A percentile compares a stretch with the other conserved stretches of the same genome.
Conservation (phyloP, 2,329 filamentous ascomycete genomes). For the Tolypocladium tropicale region DNA sequence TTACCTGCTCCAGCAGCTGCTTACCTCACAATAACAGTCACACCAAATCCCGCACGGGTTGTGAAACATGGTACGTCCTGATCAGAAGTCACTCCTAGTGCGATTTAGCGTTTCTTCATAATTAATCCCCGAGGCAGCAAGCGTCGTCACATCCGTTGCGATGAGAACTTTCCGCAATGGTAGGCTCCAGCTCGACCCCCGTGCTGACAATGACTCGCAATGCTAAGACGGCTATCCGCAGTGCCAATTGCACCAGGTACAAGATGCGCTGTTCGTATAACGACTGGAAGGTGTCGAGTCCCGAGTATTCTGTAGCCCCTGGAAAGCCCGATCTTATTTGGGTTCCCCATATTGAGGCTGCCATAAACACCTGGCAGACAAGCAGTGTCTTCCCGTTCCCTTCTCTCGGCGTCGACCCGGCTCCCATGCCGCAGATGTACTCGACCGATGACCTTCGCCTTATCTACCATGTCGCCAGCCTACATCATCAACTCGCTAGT, state of each 20-base stretch:
- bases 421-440: slow-evolving; percentile 61
- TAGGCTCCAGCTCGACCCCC: slow-evolving; percentile 33
- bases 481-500: slow-evolving; percentile 71
- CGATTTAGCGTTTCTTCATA: background rate
- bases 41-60: slow-evolving; percentile 97
- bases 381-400: slow-evolving; percentile 81
- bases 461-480: slow-evolving; percentile 79
- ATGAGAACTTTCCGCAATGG: slow-evolving; percentile 98
- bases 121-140: slow-evolving; percentile 41
- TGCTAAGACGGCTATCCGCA: slow-evolving; percentile 23
- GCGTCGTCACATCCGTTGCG: slow-evolving; percentile 90
- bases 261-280: slow-evolving; percentile 98
- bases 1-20: background rate
- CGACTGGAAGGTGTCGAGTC: slow-evolving; percentile 60
- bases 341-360: slow-evolving; percentile 73
- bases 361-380: slow-evolving; percentile 72
- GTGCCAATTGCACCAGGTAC: slow-evolving; percentile 97
- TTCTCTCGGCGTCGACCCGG: slow-evolving; percentile 65
- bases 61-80: slow-evolving; percentile 66
- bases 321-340: slow-evolving; percentile 67
- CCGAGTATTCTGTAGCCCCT: slow-evolving; percentile 48
- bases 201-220: too few species aligned
- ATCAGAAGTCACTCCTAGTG: background rate
- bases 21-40: slow-evolving; percentile 53
- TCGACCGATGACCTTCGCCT: slow-evolving; percentile 72